Conservation (phyloP, 2,329 filamentous ascomycete species). For the Beauveria australis region DNA sequence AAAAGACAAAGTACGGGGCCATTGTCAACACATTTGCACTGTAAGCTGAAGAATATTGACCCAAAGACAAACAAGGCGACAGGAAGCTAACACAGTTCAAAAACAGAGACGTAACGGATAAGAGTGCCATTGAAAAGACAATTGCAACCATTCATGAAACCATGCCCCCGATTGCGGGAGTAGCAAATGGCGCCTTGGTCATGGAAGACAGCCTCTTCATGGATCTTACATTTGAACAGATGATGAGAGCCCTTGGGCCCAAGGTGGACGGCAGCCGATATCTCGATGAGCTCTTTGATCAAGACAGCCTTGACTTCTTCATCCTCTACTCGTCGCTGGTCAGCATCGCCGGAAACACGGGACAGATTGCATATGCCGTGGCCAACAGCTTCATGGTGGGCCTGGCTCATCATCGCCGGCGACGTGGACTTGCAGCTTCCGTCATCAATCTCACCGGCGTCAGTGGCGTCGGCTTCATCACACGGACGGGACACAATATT, state of each 20-base stretch:
- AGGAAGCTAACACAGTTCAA: neutral
- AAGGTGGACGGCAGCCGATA: slow-evolving; percentile 11
- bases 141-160: slow-evolving; percentile 17
- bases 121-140: slow-evolving; percentile 2
- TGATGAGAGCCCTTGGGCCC: slow-evolving; percentile 1
- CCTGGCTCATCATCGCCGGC: slow-evolving; percentile 28
- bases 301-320: slow-evolving; percentile 10
- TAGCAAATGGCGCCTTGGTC: slow-evolving; percentile 30
- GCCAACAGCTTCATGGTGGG: slow-evolving; percentile 23
- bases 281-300: slow-evolving; percentile 5
- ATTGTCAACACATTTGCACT: slow-evolving; percentile 2
- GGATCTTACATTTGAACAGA: slow-evolving; percentile 13
- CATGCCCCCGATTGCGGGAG: slow-evolving; percentile 28
- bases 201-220: slow-evolving; percentile 21
- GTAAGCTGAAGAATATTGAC: neutral
- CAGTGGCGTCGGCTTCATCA: slow-evolving; percentile 29
- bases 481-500: slow-evolving; percentile 12
- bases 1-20: neutral
- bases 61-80: neutral
- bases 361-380: slow-evolving; percentile 13
- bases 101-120: slow-evolving; percentile 16
- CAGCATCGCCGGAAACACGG: slow-evolving; percentile 2
- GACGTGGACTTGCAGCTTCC: slow-evolving; percentile 29
- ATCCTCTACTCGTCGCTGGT: slow-evolving; percentile 11
- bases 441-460: slow-evolving; percentile 18